phyloP scores from a whole-genome alignment of 169 alveolate genomes.

The Plasmodium cynomolgi region DNA sequence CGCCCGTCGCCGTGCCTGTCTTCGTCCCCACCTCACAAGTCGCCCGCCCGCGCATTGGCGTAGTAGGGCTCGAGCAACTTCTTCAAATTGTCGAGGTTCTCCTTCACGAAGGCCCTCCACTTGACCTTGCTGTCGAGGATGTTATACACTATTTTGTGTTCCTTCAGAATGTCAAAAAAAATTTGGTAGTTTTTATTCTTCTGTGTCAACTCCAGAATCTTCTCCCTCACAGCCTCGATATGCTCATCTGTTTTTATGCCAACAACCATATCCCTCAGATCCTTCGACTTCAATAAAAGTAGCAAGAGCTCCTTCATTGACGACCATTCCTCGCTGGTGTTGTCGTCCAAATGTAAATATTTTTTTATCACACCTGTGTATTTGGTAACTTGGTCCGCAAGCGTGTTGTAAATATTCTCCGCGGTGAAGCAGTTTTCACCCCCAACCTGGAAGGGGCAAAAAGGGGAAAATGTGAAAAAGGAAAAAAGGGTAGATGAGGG shows the following conservation, averaged over 20 bases:
- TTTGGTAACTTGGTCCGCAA: neutral
- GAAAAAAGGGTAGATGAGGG: neutral
- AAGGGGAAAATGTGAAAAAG: neutral
- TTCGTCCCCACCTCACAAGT: neutral
- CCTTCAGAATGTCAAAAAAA: constrained; percentile 7
- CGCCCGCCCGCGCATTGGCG: neutral
- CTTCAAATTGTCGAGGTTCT: constrained; percentile 1
- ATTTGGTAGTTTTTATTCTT: constrained; percentile 25
- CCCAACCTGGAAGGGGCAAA: neutral
- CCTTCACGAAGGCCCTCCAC: constrained; percentile 11
- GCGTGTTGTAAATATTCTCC: neutral
- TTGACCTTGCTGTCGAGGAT: neutral
- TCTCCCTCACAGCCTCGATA: constrained; percentile 15
- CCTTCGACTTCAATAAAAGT: constrained; percentile 28
- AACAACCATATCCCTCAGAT: neutral
- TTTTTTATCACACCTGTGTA: constrained; percentile 6
- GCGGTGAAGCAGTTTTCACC: constrained; percentile 7
- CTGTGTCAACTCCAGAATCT: constrained; percentile 12
- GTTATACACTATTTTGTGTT: neutral
- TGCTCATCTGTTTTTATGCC: constrained; percentile 17
- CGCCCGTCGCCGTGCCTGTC: neutral
- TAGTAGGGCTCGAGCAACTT: constrained; percentile 10
- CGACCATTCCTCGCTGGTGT: constrained; percentile 9
- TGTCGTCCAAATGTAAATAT: neutral
- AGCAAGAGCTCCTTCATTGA: constrained; percentile 4